These are phyloP conservation scores for Phytomonas serpens DNA, from an alignment of 208 protist species.

Conservation along the genomic window DNA sequence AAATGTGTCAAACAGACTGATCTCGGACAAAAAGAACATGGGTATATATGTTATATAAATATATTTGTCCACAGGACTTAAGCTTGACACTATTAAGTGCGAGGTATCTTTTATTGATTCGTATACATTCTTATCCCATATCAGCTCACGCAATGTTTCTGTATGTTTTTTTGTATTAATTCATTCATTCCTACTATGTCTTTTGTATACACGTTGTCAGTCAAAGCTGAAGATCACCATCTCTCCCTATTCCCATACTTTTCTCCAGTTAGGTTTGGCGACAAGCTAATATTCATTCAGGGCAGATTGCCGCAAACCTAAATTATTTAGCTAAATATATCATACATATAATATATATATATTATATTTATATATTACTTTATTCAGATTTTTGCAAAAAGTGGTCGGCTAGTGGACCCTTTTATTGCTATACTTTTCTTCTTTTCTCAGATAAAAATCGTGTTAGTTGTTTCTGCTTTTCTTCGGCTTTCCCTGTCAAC, in stretches of 20 bases:
- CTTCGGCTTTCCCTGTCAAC: too few relatives aligned
- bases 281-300: too few relatives aligned
- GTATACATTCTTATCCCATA: not conserved
- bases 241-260: not conserved
- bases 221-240: not conserved
- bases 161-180: not conserved
- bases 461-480: too few relatives aligned
- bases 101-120: slow-evolving; percentile 2
- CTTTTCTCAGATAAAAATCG: too few relatives aligned
- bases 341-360: slow-evolving; percentile 9
- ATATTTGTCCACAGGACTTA: too few relatives aligned
- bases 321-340: not conserved
- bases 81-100: too few relatives aligned
- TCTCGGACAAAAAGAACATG: too few relatives aligned
- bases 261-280: not conserved
- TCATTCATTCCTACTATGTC: not conserved
- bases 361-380: slow-evolving; percentile 6
- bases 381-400: not conserved
- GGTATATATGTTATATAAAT: too few relatives aligned
- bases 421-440: not conserved
- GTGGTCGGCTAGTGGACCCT: not conserved
- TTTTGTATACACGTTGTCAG: slow-evolving; percentile 1
- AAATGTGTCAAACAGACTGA: too few relatives aligned
- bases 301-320: not conserved
- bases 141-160: not conserved